Conservation (phyloP, 257 asterid genomes). For the Fraxinus anomala region DNA sequence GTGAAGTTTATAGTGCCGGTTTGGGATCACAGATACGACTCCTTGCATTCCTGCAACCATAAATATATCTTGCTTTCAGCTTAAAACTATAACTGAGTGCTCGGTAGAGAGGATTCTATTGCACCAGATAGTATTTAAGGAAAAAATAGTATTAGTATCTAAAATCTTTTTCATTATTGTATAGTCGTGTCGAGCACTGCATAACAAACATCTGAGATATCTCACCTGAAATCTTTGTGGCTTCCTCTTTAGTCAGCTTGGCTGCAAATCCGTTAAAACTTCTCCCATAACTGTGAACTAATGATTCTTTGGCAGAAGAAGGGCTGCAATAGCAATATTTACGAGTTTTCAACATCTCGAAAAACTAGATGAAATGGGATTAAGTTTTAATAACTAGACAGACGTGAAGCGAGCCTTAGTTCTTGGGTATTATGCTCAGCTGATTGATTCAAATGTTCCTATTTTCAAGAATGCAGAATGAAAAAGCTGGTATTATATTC, state of each 20-base stretch:
- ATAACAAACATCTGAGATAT: background rate
- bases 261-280: conserved; percentile 71
- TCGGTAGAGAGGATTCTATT: background rate
- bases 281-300: conserved; percentile 53
- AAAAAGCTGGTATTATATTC: too few relatives aligned
- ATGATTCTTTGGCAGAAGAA: conserved; percentile 38
- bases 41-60: conserved; percentile 46
- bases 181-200: background rate
- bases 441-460: too few relatives aligned
- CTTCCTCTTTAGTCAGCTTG: conserved; percentile 51
- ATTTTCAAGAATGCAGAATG: too few relatives aligned
- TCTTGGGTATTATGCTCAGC: background rate
- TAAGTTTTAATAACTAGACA: background rate
- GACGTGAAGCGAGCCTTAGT: background rate
- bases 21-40: conserved; percentile 46
- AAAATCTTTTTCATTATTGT: background rate
- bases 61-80: background rate
- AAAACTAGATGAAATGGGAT: background rate
- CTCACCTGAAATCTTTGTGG: conserved; percentile 36
- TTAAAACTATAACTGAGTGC: background rate
- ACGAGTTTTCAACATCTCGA: background rate
- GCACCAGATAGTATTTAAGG: background rate
- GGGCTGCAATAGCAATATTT: conserved; percentile 32
- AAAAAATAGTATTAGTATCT: background rate
- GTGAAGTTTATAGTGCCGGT: conserved; percentile 26